Base-by-base conservation (phyloP, 31 red algal species). In the Odonthalia washingtoniensis region DNA sequence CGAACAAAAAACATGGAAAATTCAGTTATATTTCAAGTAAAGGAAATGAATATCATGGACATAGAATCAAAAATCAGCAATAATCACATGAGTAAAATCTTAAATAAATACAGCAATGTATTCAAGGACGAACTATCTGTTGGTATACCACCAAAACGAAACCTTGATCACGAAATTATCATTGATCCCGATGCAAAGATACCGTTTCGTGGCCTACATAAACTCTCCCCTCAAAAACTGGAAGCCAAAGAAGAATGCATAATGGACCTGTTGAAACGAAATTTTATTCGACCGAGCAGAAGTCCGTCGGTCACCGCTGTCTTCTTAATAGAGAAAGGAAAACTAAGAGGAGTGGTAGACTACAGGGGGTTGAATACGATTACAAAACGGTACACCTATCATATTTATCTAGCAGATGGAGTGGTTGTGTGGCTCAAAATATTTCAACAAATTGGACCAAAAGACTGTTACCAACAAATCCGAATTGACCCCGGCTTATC, bases 161-260 rank as follows among this genome's bases (percentile, higher is more conserved):
- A 77, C 9, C 14, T 77, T 17, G 73, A 77, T n/a, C 73, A 77
- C 14, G 40, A 40, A 26, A 77, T 77, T 77, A 37, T 43, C 6
- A 45, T 77, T 14, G 12, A 44, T 24, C 9, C 40, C 24, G 14
- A 45, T 12, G 12, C 9, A 21, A 5, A 40, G 5, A 6, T 36
- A 5, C 73, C 73, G 12, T 77, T 36, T n/a, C 18, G 28, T 14
- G 24, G 9, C 5, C 49, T 21, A 9, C 35, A 77, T 77, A 24
- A 77, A 44, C 40, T 77, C 5, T 77, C 73, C 16, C 73, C 73
- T 5, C 32, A 17, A 9, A 28, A 77, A 28, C 32, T 77, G 5
- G 12, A 43, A 5, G 40, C 73, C 24, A 36, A 17, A 14, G 17
- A 46, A n/a, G 9, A 77, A 14, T 77, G 5, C 73, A 46, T 77